Evolutionary conservation across 2,329 filamentous ascomycete species (phyloP).

Genomic region (Cladosporium halotolerans): DNA sequence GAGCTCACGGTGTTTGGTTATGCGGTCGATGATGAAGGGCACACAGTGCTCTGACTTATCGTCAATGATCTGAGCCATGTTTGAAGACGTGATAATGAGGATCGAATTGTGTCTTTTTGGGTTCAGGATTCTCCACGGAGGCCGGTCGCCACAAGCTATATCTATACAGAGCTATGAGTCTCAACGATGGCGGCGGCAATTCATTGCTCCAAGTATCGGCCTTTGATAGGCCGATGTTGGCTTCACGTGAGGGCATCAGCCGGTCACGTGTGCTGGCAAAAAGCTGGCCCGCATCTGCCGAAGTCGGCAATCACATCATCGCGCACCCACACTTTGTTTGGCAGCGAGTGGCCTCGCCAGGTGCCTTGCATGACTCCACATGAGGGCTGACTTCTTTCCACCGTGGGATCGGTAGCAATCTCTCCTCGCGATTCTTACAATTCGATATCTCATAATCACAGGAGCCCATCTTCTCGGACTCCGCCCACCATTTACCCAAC

Average conservation of each 20-base stretch:
- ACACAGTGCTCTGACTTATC: slow-evolving; percentile 74
- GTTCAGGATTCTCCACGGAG: neutral
- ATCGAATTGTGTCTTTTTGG: neutral
- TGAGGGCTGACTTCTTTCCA: neutral
- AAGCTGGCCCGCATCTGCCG: neutral
- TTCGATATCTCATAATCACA: neutral
- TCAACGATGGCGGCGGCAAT: too few relatives aligned
- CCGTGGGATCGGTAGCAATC: neutral
- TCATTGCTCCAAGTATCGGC: neutral
- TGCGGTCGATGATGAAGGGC: slow-evolving; percentile 63
- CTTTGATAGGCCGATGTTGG: slow-evolving; percentile 1
- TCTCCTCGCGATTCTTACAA: neutral
- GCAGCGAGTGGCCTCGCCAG: slow-evolving; percentile 2
- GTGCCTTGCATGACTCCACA: slow-evolving; percentile 9
- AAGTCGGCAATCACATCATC: slow-evolving; percentile 7
- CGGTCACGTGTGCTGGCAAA: neutral
- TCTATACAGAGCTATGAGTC: too few relatives aligned
- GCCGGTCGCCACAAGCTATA: too few relatives aligned
- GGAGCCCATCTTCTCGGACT: slow-evolving; percentile 10
- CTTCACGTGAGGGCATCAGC: neutral
- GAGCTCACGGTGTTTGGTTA: slow-evolving; percentile 45
- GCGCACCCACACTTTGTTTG: slow-evolving; percentile 8
- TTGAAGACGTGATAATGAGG: too few relatives aligned
- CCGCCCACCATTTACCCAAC: slow-evolving; percentile 25
- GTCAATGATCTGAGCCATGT: slow-evolving; percentile 55